Conservation (phyloP, 192 early-diverging fungal genomes). For the Podila epigama region DNA sequence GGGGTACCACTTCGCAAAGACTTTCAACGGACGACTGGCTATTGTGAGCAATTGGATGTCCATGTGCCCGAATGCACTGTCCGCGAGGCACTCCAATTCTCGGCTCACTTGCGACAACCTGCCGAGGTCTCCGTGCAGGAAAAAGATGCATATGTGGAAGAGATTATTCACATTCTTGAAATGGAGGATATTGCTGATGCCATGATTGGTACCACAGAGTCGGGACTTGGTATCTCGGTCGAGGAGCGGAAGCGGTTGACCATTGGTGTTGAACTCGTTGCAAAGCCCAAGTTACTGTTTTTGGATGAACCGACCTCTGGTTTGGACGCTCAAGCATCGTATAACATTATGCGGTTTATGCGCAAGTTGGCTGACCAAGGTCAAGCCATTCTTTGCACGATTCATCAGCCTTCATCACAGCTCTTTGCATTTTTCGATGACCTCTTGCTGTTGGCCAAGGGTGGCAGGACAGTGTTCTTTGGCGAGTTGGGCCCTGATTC, state of each 20-base stretch:
- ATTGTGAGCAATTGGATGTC: conserved; percentile 85
- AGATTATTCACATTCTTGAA: conserved; percentile 76
- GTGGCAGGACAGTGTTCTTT: conserved; percentile 81
- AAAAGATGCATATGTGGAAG: conserved; percentile 74
- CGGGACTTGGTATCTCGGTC: conserved; percentile 77
- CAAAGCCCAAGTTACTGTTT: conserved; percentile 79
- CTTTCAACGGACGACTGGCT: conserved; percentile 75
- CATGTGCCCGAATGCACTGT: conserved; percentile 77
- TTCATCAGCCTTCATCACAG: conserved; percentile 83
- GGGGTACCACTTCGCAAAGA: conserved; percentile 55
- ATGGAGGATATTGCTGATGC: conserved; percentile 73
- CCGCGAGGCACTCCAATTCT: conserved; percentile 75
- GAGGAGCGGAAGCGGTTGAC: conserved; percentile 88
- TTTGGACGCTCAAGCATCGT: conserved; percentile 75
- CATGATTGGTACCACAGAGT: conserved; percentile 71
- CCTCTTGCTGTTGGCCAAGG: conserved; percentile 74
- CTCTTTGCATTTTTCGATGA: conserved; percentile 87
- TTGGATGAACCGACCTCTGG: conserved; percentile 91
- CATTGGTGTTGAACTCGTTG: conserved; percentile 83
- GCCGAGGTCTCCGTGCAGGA: conserved; percentile 63
- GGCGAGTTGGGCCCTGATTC: conserved; percentile 79
- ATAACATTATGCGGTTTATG: conserved; percentile 75
- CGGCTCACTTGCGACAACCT: conserved; percentile 76
- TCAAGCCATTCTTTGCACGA: conserved; percentile 77
- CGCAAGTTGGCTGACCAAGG: conserved; percentile 63